Base-by-base conservation (phyloP, 1,139 yeast species). In the Torulaspora globosa region DNA sequence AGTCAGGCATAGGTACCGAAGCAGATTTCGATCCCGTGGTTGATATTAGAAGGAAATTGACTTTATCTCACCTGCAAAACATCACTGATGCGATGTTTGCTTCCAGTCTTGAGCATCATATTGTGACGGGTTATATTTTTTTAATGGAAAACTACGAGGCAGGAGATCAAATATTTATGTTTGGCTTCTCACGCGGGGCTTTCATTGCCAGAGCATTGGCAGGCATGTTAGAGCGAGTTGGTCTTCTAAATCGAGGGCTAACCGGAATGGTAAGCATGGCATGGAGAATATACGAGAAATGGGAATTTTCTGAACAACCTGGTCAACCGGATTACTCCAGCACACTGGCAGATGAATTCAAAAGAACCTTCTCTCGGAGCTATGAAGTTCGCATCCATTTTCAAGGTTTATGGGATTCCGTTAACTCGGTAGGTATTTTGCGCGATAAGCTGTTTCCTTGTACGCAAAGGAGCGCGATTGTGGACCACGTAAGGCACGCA, bases 111-210 rank as follows among this genome's bases (percentile, higher is more conserved):
- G 79, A 75, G 50, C 61, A 65, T 7, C 85, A 81, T 57, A 79
- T 80, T 15, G 68, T 73, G 21, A 73, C 75, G 6, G 85, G 83
- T 0, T 81, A 80, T 56, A 62, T 65, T 5, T 80, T 73, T 53
- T 63, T 81, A 35, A 70, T 79, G 70, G 66, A 66, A 26, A 68
- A 68, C 53, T 79, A 77, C 53, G 62, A 63, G 32, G 57, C 62
- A 0, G 81, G 79, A 0, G 85, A 79, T 56, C 67, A 62, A 43
- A 72, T 81, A 6, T 78, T 67, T 52, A 59, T 81, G 55, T 75
- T 80, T 68, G 87, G 88, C 0, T 80, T 76, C 49, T 76, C 85
- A 47, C 70, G 87, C 35, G 87, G 87, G 7, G 82, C 85, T 3
- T 80, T 79, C 58, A 72, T 78, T 3, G 85, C 84, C 0, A 67